Base-by-base conservation (phyloP, 495 filamentous ascomycete genomes). In the Penicillium antarcticum region DNA sequence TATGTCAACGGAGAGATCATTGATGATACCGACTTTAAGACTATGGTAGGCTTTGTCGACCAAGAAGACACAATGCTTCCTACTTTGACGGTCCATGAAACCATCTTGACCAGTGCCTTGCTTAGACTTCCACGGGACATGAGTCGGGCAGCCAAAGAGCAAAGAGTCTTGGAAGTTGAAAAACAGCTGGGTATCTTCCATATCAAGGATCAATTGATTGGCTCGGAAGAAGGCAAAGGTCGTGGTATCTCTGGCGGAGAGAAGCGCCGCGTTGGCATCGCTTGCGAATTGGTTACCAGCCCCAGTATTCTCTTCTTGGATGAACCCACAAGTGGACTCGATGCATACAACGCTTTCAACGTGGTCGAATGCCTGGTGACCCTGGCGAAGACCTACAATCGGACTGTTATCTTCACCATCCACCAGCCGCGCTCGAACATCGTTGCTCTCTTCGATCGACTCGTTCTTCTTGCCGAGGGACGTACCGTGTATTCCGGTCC, bases 401-500 rank as follows among this genome's bases (percentile, higher is more conserved):
- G 94, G 40, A 98, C 94, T 1, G 89, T 98, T 51, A 87, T 98
- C 48, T 97, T 98, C 75, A 98, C 94, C 5, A 98, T 98, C 55
- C 94, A 98, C 69, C 94, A 98, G 56, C 94, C 94, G n/a, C 81
- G 95, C 51, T 97, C 94, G n/a, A 98, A 98, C 60, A 98, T 98
- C 57, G 94, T 97, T 24, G 94, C 94, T n/a, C 79, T 98, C 26
- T 98, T 98, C 60, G 95, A 98, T 65, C 84, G 92, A 48, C 78
- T 98, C 14, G 82, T 98, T 53, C 83, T 98, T 14, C 76, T 98
- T 31, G 94, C 94, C 7, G 84, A 88, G 57, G 94, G 94, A 32
- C 88, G 84, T 58, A 87, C 88, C 2, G 92, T 98, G 7, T 98
- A 95, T 61, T 97, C 92, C 2, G 94, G 94, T 0, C 87, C 89